Base-by-base conservation (phyloP, 169 alveolate genomes). In the Cryptosporidium bovis region DNA sequence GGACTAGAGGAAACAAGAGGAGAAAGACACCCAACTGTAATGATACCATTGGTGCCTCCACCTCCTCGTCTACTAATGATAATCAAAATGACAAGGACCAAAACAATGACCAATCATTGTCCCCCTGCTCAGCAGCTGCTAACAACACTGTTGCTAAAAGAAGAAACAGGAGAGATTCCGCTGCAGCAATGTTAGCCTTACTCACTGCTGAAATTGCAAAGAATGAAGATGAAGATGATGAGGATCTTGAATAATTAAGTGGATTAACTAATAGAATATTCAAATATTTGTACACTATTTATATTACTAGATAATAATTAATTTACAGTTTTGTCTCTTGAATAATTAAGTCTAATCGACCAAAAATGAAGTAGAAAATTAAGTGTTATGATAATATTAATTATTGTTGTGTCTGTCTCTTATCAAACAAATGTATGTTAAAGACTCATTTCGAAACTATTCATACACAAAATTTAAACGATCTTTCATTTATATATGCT, bases 81-180 rank as follows among this genome's bases (percentile, higher is more conserved):
- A 71, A 71, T 56, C 33, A 60, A 3, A 64, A 60, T 18, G 83
- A 69, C 15, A 64, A 69, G 8, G 24, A 24, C 12, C 83, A 27
- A 5, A 64, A 53, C n/a, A 48, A 48, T 44, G 24, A 67, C 15
- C 56, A 20, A 3, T 50, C 50, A 67, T 24, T 24, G 27, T 18
- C 34, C 44, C 29, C 68, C 16, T 51, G 27, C 50, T 18, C 51
- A 2, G 51, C 67, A 31, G 56, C 83, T 1, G 83, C 40, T 16
- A 69, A 69, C 36, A 69, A 69, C 44, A 69, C 83, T 13, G 83
- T 69, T 48, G 83, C 83, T 15, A 77, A 62, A 16, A 60, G 87
- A 60, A 77, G 87, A 62, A 77, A 77, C 50, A 77, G 87, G 24
- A 77, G 87, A 40, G 87, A 77, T 60, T 56, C 87, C 40, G 87